Evolutionary conservation across 2,329 filamentous ascomycete species (phyloP), one percentile per base, ranked within the genome.

Genomic region (Colletotrichum coccodes): DNA sequence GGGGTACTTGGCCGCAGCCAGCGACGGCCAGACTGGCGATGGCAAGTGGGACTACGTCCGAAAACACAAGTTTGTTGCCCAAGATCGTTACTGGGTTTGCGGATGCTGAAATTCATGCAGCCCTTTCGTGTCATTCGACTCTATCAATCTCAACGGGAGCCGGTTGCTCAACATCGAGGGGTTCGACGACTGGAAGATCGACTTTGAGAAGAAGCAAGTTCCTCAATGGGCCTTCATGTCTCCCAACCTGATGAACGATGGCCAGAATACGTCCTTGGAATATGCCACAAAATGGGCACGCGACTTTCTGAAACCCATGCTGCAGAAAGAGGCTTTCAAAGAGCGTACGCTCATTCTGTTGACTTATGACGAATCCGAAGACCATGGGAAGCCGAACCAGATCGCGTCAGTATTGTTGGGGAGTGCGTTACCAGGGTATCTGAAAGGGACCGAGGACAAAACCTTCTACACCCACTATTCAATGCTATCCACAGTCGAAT

Each of bases 201-300:
- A 92, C 71, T 78, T 92, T 28, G 79, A 82, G 30, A 82, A 82
- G 49, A 80, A 88, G 70, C 78, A 79, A 9, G 82, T 93, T 12
- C 91, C 91, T 3, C 91, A 93, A 76, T 92, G 89, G 80, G 84
- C 86, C 44, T 89, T 90, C 77, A 86, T 90, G 77, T 86, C 86
- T 0, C 89, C 89, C 0, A 86, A 91, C 76, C 89, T 90, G 88
- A 84, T 89, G 53, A 87, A 89, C 70, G 89, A 92, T 73, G 91
- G 90, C 16, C 91, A 93, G 72, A 80, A 90, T 73, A 85, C 84
- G 3, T 83, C 82, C 4, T 81, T 89, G 11, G 82, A 82, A n/a
- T 82, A 80, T 53, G 85, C 86, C 3, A 83, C 85, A 2, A 76
- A 79, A 3, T 90, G 87, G 87, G 82, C 82, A 23, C 80, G 82